Evolutionary conservation across 306 rosid genomes (phyloP).

Genomic region (Parietaria judaica): DNA sequence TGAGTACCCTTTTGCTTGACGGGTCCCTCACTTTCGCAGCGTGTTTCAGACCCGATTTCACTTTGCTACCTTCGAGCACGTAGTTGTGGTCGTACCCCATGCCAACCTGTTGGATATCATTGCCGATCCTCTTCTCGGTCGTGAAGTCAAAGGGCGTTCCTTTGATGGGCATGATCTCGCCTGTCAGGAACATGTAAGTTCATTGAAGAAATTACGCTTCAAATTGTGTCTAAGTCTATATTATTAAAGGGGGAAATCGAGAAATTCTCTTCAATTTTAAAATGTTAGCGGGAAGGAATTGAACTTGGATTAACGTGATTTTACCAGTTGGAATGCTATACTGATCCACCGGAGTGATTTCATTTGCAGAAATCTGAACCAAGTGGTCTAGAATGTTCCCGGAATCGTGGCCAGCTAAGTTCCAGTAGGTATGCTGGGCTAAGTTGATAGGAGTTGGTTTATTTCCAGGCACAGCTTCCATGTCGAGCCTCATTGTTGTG

Average conservation of each 20-base stretch:
- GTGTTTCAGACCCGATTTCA: conserved; percentile 54
- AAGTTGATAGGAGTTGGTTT: conserved; percentile 73
- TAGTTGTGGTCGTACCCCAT: conserved; percentile 84
- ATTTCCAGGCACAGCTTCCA: conserved; percentile 83
- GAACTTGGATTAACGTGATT: conserved; percentile 53
- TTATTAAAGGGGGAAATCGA: no score
- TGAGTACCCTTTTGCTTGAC: conserved; percentile 68
- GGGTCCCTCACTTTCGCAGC: conserved; percentile 85
- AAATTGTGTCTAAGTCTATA: no score
- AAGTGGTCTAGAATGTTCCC: conserved; percentile 70
- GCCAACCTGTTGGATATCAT: conserved; percentile 59
- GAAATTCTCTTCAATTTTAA: no score
- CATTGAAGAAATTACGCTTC: no score
- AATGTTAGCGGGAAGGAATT: no score
- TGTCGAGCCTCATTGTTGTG: conserved; percentile 79
- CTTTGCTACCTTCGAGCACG: conserved; percentile 70
- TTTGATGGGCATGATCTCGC: conserved; percentile 45
- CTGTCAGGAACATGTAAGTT: no score
- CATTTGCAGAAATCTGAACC: conserved; percentile 60
- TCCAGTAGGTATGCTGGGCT: conserved; percentile 93
- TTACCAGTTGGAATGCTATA: conserved; percentile 68
- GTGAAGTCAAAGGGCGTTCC: conserved; percentile 84
- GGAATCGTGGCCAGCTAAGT: conserved; percentile 75
- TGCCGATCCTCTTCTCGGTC: conserved; percentile 55
- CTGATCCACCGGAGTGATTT: conserved; percentile 68